These are phyloP conservation scores for Russula compacta DNA, from an alignment of 768 basidiomycete genomes.

Conservation along the genomic window DNA sequence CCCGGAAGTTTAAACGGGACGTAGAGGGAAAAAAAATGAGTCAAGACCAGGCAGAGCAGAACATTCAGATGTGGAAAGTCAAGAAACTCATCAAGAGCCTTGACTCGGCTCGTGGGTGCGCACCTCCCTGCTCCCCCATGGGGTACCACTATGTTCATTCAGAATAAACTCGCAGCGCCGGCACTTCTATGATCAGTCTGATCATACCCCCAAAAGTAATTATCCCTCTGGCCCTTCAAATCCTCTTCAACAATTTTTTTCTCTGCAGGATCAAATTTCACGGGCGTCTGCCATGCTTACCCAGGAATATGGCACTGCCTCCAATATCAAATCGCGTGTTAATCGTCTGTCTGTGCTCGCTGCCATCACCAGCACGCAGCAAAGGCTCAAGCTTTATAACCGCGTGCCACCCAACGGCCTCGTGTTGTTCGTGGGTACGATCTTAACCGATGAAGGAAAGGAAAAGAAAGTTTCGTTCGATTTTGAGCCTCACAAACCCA, in stretches of 20 bases:
- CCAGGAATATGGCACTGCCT: constrained; percentile 97
- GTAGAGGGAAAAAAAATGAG: constrained; percentile 48
- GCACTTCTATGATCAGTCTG: constrained; percentile 98
- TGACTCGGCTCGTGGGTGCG: constrained; percentile 82
- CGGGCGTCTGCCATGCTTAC: constrained; percentile 93
- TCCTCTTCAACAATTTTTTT: constrained; percentile 7
- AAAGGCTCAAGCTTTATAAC: constrained; percentile 93
- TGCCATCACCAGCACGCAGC: constrained; percentile 97
- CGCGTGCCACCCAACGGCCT: constrained; percentile 95
- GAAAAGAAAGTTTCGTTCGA: constrained; percentile 99
- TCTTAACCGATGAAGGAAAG: constrained; percentile 96
- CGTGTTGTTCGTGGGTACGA: constrained; percentile 95
- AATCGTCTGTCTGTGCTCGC: constrained; percentile 96
- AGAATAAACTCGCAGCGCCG: constrained; percentile 49
- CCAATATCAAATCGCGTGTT: constrained; percentile 98
- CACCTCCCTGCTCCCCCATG: constrained; percentile 2
- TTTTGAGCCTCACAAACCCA: constrained; percentile 97
- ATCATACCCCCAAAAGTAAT: constrained; percentile 89
- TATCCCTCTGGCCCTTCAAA: not conserved
- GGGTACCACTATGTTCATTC: not conserved
- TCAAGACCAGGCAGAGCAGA: constrained; percentile 84
- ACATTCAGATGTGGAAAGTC: constrained; percentile 97
- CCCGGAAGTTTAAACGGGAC: constrained; percentile 1
- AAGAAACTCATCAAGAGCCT: constrained; percentile 99
- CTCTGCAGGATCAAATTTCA: constrained; percentile 81